phyloP scores from a whole-genome alignment of 768 basidiomycete genomes.

The Trametes maxima region DNA sequence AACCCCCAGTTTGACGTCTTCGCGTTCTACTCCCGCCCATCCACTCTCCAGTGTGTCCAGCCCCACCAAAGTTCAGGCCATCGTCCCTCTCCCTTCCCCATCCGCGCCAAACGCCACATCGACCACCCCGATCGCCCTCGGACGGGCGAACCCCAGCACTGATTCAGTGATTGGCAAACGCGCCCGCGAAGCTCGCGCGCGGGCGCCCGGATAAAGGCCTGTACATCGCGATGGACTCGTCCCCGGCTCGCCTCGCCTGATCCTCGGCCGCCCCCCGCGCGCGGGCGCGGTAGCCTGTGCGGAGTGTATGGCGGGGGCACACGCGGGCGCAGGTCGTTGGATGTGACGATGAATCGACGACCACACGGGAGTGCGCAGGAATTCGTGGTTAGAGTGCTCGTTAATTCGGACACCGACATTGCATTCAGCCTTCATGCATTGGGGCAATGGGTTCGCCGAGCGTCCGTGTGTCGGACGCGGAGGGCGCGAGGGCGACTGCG shows the following conservation, averaged over 20 bases:
- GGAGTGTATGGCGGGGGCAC: not conserved
- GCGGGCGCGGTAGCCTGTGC: not conserved
- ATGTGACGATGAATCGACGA: not conserved
- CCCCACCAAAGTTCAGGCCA: not conserved
- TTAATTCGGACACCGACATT: too few species aligned
- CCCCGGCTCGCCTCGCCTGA: constrained; percentile 9
- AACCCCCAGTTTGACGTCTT: not conserved
- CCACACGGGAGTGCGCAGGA: not conserved
- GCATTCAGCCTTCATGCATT: too few species aligned
- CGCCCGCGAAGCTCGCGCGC: not conserved
- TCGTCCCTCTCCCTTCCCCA: not conserved
- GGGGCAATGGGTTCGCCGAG: too few species aligned
- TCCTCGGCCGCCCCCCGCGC: constrained; percentile 1
- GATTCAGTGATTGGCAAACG: not conserved
- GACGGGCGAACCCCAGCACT: not conserved
- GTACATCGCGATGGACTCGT: not conserved
- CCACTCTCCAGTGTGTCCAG: too few species aligned
- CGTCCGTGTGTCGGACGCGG: too few species aligned
- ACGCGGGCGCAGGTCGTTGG: not conserved
- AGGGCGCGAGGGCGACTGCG: too few species aligned
- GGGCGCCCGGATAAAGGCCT: not conserved
- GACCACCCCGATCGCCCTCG: not conserved
- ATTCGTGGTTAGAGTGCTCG: not conserved
- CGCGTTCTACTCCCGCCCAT: not conserved
- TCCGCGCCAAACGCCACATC: constrained; percentile 8